phyloP scores from a whole-genome alignment of 768 basidiomycete species.

The Cystofilobasidium capitatum region DNA sequence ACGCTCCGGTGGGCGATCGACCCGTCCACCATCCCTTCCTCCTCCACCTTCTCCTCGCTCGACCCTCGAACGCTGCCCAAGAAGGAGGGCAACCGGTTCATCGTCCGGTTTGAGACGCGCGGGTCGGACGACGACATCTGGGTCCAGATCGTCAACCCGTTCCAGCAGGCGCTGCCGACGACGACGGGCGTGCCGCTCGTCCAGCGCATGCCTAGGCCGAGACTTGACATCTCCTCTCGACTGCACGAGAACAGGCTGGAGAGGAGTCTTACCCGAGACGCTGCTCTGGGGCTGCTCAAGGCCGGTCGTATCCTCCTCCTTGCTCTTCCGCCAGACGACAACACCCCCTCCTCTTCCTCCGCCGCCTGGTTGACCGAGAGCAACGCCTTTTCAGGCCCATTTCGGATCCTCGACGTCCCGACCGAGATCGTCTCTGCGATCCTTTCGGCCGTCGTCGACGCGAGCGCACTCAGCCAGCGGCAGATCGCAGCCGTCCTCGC shows the following conservation, averaged over 20 bases:
- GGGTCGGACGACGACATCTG: slow-evolving; percentile 5
- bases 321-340: not conserved
- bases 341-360: not conserved
- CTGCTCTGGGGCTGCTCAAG: slow-evolving; percentile 1
- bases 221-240: not conserved
- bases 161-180: not conserved
- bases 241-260: slow-evolving; percentile 4
- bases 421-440: slow-evolving; percentile 7
- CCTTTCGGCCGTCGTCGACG: not conserved
- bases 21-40: not conserved
- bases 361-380: too few relatives aligned
- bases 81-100: slow-evolving; percentile 4
- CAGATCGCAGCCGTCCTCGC: slow-evolving; percentile 5
- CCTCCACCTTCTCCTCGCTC: not conserved
- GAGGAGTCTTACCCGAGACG: slow-evolving; percentile 2
- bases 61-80: not conserved
- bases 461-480: slow-evolving; percentile 2
- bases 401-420: slow-evolving; percentile 9
- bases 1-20: not conserved
- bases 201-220: not conserved
- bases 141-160: not conserved
- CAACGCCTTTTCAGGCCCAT: not conserved
- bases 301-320: slow-evolving; percentile 1
- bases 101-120: slow-evolving; percentile 10
- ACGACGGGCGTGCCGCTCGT: not conserved